Base-by-base conservation (phyloP, 352 stramenopile species). In the Aphanomyces stellatus region DNA sequence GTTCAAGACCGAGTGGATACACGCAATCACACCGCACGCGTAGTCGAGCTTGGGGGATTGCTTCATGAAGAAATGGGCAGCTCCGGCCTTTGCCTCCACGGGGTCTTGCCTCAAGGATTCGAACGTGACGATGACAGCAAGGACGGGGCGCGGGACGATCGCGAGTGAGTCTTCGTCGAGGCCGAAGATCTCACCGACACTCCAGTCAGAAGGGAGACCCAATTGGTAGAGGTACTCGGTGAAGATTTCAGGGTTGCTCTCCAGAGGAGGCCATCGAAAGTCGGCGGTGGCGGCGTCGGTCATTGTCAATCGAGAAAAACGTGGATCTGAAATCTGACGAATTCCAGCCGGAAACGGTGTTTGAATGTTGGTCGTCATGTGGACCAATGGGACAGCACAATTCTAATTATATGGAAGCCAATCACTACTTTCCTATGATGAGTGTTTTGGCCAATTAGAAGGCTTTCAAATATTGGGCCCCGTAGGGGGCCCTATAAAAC, bases 191-290 rank as follows among this genome's bases (percentile, higher is more conserved):
- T 67, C 60, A 33, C 60, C 48, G 17, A 67, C 60, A 59, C 57
- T 42, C 60, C 60, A 67, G 41, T 67, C 60, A 28, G 28, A 35
- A 3, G 60, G 60, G 6, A 67, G 34, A 7, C 60, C 60, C 7
- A 67, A 24, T 35, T 59, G n/a, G 24, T 27, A 28, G 19, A 67
- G 60, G 35, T 67, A 67, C 30, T 56, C 28, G 25, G 60, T 67
- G 4, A 67, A 67, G 46, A 67, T 41, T 35, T 67, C 60, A 10
- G 60, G 60, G 30, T 67, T 67, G 46, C 60, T 67, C n/a, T 67
- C 60, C 17, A 67, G 60, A 4, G 60, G 60, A n/a, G 60, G 60
- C 60, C 60, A 67, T 22, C 48, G 51, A 41, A 67, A 67, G 13
- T 49, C 49, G n/a, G 27, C n/a, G n/a, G n/a, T n/a, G n/a, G n/a